Base-by-base conservation (phyloP, 495 filamentous ascomycete genomes). In the Aspergillus kassunensis region DNA sequence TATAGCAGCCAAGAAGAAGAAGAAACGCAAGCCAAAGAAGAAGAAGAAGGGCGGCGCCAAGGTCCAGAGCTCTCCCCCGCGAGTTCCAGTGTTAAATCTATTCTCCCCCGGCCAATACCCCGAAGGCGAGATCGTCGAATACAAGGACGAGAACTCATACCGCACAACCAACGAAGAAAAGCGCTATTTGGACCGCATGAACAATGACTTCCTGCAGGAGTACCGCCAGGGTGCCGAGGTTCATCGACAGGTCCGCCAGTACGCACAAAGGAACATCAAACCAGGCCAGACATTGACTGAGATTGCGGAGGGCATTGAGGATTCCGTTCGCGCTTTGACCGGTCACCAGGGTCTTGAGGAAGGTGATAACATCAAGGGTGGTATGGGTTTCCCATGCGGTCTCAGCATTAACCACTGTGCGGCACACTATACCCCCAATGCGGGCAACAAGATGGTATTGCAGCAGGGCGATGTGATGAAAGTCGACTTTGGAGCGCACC, bases 391-490 rank as follows among this genome's bases (percentile, higher is more conserved):
- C 74, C 91, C 91, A 10, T 89, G 85, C 10, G 91, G 91, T 25
- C 69, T 96, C 31, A 88, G 87, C 63, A 73, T 96, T 56, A 93
- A 96, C 71, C 83, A 95, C 64, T 87, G 87, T 57, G 89, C 87
- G 19, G 91, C 91, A 15, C 91, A 96, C 70, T 96, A 86, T 70
- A 91, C 85, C 4, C 91, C 91, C 20, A 96, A 95, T 70, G 84
- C 90, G n/a, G 90, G 90, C 46, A 88, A 88, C 67, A 93, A 95
- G 71, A 85, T 85, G 59, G 74, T 91, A 27, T 70, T 95, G 51
- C 77, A 89, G 61, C 70, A 93, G 46, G 83, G 83, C 41, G 89
- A 96, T 69, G 90, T 96, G 25, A 85, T 96, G 86, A 95, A 91
- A 66, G 87, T 96, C 36, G 91, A 96, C 66, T 90, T 95, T 53